Conservation (phyloP, 1,284 basidiomycete species). For the Trichosporon faecale region DNA sequence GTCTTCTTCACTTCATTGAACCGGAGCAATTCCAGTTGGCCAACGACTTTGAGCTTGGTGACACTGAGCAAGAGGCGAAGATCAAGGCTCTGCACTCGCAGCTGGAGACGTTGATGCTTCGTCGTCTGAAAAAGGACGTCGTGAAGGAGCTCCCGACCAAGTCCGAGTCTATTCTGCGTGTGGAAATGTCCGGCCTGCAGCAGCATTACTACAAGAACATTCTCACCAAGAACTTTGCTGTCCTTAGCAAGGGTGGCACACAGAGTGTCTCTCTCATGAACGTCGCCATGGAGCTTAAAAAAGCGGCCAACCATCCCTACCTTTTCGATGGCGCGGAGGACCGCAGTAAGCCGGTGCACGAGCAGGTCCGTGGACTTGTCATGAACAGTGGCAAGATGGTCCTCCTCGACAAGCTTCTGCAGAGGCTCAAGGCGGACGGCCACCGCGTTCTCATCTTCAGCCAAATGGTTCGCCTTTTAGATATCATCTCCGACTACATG, state of each 20-base stretch:
- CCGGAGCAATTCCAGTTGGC: conserved; percentile 88
- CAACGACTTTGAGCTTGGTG: conserved; percentile 91
- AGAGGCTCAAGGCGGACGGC: conserved; percentile 80
- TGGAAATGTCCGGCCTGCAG: conserved; percentile 96
- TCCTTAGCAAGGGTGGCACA: conserved; percentile 82
- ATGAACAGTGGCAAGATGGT: conserved; percentile 99
- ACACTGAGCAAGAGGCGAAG: conserved; percentile 88
- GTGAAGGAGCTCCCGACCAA: conserved; percentile 95
- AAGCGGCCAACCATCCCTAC: conserved; percentile 96
- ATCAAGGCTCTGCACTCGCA: conserved; percentile 93
- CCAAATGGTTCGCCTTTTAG: conserved; percentile 98
- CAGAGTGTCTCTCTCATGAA: conserved; percentile 88
- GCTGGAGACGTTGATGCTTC: conserved; percentile 89
- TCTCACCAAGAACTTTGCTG: conserved; percentile 93
- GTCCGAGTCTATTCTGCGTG: conserved; percentile 94
- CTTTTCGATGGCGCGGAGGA: conserved; percentile 94
- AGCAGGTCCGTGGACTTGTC: conserved; percentile 89
- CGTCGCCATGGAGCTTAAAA: conserved; percentile 95
- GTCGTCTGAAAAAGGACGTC: conserved; percentile 95
- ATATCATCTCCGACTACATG: conserved; percentile 98
- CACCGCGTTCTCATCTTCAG: conserved; percentile 98
- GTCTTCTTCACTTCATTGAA: conserved; percentile 98
- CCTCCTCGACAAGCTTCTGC: conserved; percentile 87
- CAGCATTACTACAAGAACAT: conserved; percentile 99
- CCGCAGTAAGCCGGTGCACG: conserved; percentile 63